These are phyloP conservation scores for Rhizoclosmatium globosum DNA, from an alignment of 192 early-diverging fungal species.

Conservation along the genomic window DNA sequence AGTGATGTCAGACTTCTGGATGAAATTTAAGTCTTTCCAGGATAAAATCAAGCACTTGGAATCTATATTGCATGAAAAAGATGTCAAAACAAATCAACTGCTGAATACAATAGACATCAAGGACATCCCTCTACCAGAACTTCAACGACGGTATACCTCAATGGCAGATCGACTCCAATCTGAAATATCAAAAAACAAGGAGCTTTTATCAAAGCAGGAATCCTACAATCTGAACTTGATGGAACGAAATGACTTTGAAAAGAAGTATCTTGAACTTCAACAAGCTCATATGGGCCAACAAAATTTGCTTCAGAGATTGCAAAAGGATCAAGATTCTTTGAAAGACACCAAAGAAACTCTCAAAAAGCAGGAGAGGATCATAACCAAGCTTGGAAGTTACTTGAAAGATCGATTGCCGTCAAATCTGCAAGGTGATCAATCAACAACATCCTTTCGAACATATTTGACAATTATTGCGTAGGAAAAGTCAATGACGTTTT, in stretches of 20 bases:
- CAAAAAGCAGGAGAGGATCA: conserved; percentile 55
- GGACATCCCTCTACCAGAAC: conserved; percentile 44
- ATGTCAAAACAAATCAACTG: conserved; percentile 43
- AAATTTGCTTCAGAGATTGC: conserved; percentile 46
- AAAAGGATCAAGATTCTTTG: conserved; percentile 32
- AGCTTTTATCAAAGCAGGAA: conserved; percentile 40
- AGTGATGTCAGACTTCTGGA: neutral
- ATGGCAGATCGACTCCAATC: conserved; percentile 49
- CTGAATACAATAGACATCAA: conserved; percentile 55
- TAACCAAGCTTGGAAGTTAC: conserved; percentile 42
- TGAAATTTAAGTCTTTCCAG: neutral
- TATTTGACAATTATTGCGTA: neutral
- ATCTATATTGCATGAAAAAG: conserved; percentile 30
- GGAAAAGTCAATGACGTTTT: conserved; percentile 25
- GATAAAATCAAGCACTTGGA: conserved; percentile 38
- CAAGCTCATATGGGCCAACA: conserved; percentile 59
- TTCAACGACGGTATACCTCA: conserved; percentile 47
- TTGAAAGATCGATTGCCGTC: conserved; percentile 36
- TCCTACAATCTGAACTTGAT: conserved; percentile 29
- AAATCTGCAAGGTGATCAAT: conserved; percentile 18
- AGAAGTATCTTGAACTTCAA: conserved; percentile 49
- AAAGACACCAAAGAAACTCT: conserved; percentile 41
- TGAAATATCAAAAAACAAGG: conserved; percentile 4
- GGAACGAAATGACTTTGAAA: conserved; percentile 49
- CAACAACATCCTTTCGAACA: neutral